These are phyloP conservation scores for Colletotrichum limetticola DNA, from an alignment of 2,329 filamentous ascomycete genomes.

Conservation along the genomic window DNA sequence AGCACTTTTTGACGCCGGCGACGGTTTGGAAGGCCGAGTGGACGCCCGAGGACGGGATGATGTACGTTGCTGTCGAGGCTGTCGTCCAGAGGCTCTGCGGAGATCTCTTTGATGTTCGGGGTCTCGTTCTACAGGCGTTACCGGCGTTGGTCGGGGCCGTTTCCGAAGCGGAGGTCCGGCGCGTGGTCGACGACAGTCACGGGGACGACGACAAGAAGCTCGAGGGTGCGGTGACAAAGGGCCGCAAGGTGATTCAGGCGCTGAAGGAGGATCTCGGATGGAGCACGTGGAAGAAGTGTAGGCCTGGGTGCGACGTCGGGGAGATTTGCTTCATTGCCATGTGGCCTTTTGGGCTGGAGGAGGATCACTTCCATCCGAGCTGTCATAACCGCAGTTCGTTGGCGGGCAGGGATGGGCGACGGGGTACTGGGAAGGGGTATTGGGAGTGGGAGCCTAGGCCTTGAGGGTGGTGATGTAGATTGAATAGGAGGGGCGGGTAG, in stretches of 20 bases:
- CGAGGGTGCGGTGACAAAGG: slow-evolving; percentile 5
- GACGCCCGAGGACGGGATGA: slow-evolving; percentile 55
- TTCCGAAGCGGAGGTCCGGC: neutral
- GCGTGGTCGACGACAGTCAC: neutral
- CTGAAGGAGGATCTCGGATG: slow-evolving; percentile 65
- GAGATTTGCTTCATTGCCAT: slow-evolving; percentile 72
- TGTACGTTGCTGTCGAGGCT: slow-evolving; percentile 54
- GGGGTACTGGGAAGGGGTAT: neutral
- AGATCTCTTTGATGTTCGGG: slow-evolving; percentile 12
- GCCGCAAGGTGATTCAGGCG: slow-evolving; percentile 32
- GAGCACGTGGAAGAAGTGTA: slow-evolving; percentile 68
- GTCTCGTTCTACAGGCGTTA: neutral
- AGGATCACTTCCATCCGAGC: slow-evolving; percentile 58
- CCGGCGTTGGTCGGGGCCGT: neutral
- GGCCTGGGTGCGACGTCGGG: slow-evolving; percentile 58
- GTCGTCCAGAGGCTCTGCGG: slow-evolving; percentile 54
- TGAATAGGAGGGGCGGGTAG: too few species aligned
- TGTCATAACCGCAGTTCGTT: slow-evolving; percentile 30
- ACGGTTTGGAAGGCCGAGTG: slow-evolving; percentile 37
- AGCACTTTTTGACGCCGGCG: slow-evolving; percentile 54
- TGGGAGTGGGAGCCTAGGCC: slow-evolving; percentile 15
- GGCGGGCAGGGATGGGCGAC: neutral
- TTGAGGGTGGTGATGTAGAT: neutral
- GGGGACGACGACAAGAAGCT: neutral
- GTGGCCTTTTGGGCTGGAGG: slow-evolving; percentile 66